phyloP scores from a whole-genome alignment of 805 yeast genomes.

The Yamadazyma endophytica region DNA sequence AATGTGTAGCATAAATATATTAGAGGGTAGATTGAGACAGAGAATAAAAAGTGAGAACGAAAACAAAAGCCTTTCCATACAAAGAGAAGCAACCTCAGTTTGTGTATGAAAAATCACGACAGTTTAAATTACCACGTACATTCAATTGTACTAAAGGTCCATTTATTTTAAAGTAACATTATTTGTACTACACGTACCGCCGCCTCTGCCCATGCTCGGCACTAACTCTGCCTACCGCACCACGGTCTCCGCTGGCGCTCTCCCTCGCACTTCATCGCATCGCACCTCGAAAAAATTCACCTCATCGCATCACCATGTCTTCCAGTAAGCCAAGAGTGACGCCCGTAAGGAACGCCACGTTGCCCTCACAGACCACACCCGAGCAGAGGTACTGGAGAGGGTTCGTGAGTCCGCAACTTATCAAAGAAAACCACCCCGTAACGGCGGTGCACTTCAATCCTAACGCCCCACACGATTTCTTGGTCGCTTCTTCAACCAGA shows the following conservation, averaged over 20 bases:
- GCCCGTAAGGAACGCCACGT: conserved; percentile 64
- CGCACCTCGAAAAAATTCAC: too few relatives aligned
- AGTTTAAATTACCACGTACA: too few relatives aligned
- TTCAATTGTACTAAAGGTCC: too few relatives aligned
- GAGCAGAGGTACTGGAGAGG: conserved; percentile 95
- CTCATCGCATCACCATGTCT: conserved; percentile 50
- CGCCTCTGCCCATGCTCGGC: too few relatives aligned
- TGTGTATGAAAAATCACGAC: too few relatives aligned
- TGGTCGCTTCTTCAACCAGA: conserved; percentile 86
- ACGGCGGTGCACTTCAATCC: conserved; percentile 88
- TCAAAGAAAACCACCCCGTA: conserved; percentile 90
- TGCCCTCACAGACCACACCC: conserved; percentile 83
- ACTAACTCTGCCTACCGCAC: too few relatives aligned
- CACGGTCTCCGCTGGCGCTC: too few relatives aligned
- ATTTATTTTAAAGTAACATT: too few relatives aligned
- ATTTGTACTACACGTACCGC: too few relatives aligned
- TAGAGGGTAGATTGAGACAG: too few relatives aligned
- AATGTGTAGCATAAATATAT: too few relatives aligned
- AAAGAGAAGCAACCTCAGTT: neutral
- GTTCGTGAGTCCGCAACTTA: conserved; percentile 76
- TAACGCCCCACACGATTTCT: conserved; percentile 81
- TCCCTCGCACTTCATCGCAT: too few relatives aligned
- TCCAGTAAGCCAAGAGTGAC: conserved; percentile 62
- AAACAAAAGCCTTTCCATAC: neutral
- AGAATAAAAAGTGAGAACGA: neutral